These are phyloP conservation scores for Plasmopara halstedii DNA, from an alignment of 352 stramenopile genomes.

Conservation along the genomic window DNA sequence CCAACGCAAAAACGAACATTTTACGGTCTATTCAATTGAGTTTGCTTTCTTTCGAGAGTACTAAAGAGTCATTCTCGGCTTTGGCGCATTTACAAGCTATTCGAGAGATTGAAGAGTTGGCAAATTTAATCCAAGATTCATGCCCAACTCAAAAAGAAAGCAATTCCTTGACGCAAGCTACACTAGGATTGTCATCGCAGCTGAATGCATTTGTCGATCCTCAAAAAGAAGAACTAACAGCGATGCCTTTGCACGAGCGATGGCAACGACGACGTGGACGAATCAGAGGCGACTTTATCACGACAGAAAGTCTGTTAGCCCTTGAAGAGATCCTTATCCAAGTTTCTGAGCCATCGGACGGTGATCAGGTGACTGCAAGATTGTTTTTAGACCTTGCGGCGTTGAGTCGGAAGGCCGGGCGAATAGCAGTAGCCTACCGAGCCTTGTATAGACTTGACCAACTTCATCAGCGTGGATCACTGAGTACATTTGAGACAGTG, in stretches of 20 bases:
- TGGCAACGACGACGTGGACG: constrained; percentile 41
- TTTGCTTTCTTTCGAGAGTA: constrained; percentile 60
- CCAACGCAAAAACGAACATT: constrained; percentile 39
- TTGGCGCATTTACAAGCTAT: constrained; percentile 53
- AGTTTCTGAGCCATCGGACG: constrained; percentile 21
- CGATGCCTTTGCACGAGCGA: constrained; percentile 24
- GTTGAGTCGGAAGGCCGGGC: constrained; percentile 54
- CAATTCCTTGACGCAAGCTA: background rate
- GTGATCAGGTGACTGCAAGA: constrained; percentile 26
- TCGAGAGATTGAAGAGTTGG: constrained; percentile 51
- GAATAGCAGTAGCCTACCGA: constrained; percentile 58
- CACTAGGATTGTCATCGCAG: constrained; percentile 12
- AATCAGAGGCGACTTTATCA: constrained; percentile 48
- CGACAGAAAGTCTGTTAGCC: constrained; percentile 43
- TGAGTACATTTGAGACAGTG: constrained; percentile 38
- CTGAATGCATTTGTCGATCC: background rate
- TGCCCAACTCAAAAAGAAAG: background rate
- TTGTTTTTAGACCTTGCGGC: constrained; percentile 51
- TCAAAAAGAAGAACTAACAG: constrained; percentile 1
- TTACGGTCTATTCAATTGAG: constrained; percentile 48
- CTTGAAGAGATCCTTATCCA: constrained; percentile 58
- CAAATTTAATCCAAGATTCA: constrained; percentile 7
- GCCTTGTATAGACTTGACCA: constrained; percentile 56
- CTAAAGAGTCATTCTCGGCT: constrained; percentile 47
- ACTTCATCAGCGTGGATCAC: constrained; percentile 24